Evolutionary conservation across 805 yeast species (phyloP), one percentile per base, ranked within the genome.

Genomic region (Teunomyces tritomae): DNA sequence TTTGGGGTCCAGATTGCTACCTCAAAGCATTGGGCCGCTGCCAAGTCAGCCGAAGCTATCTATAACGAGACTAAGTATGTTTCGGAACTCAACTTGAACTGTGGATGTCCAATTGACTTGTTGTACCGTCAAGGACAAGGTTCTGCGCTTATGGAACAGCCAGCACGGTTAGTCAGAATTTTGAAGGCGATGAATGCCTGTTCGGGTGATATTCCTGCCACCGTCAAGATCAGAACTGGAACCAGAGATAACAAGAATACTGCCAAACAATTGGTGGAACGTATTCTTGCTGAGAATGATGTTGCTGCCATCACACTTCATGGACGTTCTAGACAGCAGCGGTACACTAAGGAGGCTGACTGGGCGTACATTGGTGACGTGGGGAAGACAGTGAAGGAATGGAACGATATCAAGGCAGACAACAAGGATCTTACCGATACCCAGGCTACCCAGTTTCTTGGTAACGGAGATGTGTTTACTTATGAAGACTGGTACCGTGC

Each of bases 21-120:
- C 17, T 73, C 90, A 11, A 91, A 91, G 66, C 89, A 87, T 49
- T 89, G 96, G 95, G 95, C 90, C 58, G 96, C 96, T 2, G 80
- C 89, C 26, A 89, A 89, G 65, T 96, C 96, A 1, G 84, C 94
- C n/a, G 97, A 94, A 65, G 83, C 85, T 7, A 68, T 89, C 17
- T 71, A 79, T 13, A 75, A 77, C 48, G 77, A 79, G 44, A 77
- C 86, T 17, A 71, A 82, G 10, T 64, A 77, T 48, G 80, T 87
- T n/a, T 79, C 85, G 28, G 98, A 94, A 61, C 73, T 94, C 54
- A 94, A 94, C 63, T 77, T 94, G 59, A 94, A 94, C 68, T 86
- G 96, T 62, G 99, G 99, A 2, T 94, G 99, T 66, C 99, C 99
- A 11, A 94, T 94, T 56, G 99, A 95, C 63, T 76, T 94, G 57